Percentiles rank a stretch among this genome's conserved stretches.
Conservation (phyloP, 2,329 filamentous ascomycete genomes). For the Penicillium concentricum region DNA sequence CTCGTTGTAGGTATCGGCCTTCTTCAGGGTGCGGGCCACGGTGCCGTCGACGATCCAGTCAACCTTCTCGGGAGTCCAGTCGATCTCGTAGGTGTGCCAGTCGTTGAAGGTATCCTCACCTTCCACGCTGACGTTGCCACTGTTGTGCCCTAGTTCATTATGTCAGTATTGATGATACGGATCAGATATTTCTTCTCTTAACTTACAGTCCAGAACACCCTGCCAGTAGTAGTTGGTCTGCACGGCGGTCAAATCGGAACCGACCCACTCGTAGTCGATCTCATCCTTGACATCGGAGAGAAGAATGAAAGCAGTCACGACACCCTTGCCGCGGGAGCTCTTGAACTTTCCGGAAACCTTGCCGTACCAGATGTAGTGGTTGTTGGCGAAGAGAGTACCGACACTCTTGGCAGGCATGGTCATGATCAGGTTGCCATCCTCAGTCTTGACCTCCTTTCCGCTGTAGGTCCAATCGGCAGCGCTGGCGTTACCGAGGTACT, state of each 20-base stretch:
- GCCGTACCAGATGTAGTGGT: constrained; percentile 95
- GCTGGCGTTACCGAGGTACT: constrained; percentile 81
- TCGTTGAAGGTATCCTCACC: constrained; percentile 69
- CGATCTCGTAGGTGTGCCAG: constrained; percentile 87
- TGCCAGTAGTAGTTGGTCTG: constrained; percentile 99
- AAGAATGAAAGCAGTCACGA: constrained; percentile 96
- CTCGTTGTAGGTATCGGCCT: constrained; percentile 79
- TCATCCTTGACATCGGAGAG: constrained; percentile 96
- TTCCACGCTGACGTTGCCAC: constrained; percentile 61
- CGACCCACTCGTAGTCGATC: constrained; percentile 95
- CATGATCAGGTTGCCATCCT: constrained; percentile 68
- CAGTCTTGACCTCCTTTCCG: constrained; percentile 66
- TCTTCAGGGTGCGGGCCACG: constrained; percentile 70
- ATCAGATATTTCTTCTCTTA: not conserved
- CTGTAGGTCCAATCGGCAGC: constrained; percentile 85
- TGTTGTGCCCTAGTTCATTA: constrained; percentile 35
- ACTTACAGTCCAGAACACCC: constrained; percentile 84
- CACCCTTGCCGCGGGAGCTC: constrained; percentile 79
- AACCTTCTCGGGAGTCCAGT: constrained; percentile 84
- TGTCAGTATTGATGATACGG: not conserved
- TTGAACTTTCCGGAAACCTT: constrained; percentile 83
- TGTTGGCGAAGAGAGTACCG: constrained; percentile 81
- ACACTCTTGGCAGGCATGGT: constrained; percentile 86
- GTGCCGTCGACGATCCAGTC: constrained; percentile 85
- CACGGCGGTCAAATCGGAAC: constrained; percentile 69